Evolutionary conservation across 164 flowering plant genomes (phyloP), one percentile per base, ranked within the genome.

Genomic region (Magnolia kwangsiensis): DNA sequence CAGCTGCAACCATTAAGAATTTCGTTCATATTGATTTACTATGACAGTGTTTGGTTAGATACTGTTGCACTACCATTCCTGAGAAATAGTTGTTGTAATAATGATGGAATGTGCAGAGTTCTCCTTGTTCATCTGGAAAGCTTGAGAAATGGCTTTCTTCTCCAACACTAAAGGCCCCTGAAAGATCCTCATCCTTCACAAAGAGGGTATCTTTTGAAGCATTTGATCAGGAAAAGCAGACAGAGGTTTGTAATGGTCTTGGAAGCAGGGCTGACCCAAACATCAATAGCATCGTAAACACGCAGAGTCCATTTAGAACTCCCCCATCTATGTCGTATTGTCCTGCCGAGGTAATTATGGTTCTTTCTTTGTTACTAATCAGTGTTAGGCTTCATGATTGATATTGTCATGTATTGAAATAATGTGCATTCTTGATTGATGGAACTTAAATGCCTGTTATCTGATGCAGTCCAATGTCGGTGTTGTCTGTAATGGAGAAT

Each of bases 301-400:
- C 69, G 58, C 90, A 86, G 74, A 94, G 92, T 81, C 98, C 97
- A 66, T 96, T 92, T 74, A 79, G 80, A 23, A 96, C 99, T 65
- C 98, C 99, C 65, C 98, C 99, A 14, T 96, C 98, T 58, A 76
- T 89, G 24, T 83, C 95, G 13, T 91, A 78, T 82, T 83, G 87
- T 83, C 74, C 83, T 71, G 82, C 83, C 67, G 89, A 88, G 93
- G 98, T 93, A 55, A 55, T 55, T 55, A 55, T 55, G 61, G 61
- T 67, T 67, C 31, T 27, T 8, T 63, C 21, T 21, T 8, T 64
- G 9, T 64, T 64, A 19, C 23, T 21, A 64, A 64, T 64, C 20
- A 80, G 11, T 21, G 11, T n/a, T 72, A 14, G 45, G 37, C 20
- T 72, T 51, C 37, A 13, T 50, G 16, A 64, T 59, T 31, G 7